phyloP scores from a whole-genome alignment of 2,329 filamentous ascomycete species.

The Rhytidhysteron rufulum region DNA sequence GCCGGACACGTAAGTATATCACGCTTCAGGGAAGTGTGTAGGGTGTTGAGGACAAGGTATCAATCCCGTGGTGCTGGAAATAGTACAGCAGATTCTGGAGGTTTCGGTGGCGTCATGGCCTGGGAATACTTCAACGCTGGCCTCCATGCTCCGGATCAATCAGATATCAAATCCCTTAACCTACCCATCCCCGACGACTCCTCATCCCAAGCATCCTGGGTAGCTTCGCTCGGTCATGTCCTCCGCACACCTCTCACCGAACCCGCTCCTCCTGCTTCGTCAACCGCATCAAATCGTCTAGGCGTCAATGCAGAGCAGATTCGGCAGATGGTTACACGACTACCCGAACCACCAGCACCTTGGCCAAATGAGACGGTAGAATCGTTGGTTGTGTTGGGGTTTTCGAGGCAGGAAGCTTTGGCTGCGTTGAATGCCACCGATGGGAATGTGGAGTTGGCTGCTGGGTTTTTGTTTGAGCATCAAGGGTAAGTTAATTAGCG shows the following conservation, averaged over 20 bases:
- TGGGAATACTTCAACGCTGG: constrained; percentile 91
- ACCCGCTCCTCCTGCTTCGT: no score
- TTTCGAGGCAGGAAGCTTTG: constrained; percentile 43
- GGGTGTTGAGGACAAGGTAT: constrained; percentile 56
- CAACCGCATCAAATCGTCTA: constrained; percentile 15
- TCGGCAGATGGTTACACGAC: constrained; percentile 25
- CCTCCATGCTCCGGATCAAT: constrained; percentile 23
- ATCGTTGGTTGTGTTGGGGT: constrained; percentile 44
- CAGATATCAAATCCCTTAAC: constrained; percentile 18
- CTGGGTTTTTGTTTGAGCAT: constrained; percentile 44
- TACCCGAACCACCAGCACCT: constrained; percentile 31
- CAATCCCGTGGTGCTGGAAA: constrained; percentile 30
- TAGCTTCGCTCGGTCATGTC: constrained; percentile 57
- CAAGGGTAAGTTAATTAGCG: no score
- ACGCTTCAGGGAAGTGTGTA: constrained; percentile 55
- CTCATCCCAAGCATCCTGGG: constrained; percentile 54
- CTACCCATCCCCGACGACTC: constrained; percentile 18
- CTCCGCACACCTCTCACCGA: constrained; percentile 30
- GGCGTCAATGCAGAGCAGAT: constrained; percentile 29
- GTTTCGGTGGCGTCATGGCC: constrained; percentile 85
- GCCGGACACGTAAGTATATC: constrained; percentile 57
- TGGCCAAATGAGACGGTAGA: constrained; percentile 42
- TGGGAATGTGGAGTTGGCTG: constrained; percentile 48
- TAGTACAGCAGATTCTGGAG: no score
- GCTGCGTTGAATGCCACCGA: constrained; percentile 46